Conservation (phyloP, 2,329 filamentous ascomycete species). For the Aquanectria penicillioides region DNA sequence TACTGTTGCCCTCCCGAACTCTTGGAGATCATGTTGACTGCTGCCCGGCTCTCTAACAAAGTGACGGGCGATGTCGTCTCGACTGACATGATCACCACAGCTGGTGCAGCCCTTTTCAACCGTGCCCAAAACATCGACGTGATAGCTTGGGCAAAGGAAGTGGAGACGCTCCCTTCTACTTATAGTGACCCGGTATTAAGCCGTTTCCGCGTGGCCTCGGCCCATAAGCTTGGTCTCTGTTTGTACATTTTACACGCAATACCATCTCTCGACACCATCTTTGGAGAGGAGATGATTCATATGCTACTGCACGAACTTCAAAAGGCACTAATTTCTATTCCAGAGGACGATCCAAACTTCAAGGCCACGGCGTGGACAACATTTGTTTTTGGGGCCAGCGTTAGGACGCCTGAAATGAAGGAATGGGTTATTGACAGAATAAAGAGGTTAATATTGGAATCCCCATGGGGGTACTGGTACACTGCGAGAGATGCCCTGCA, state of each 20-base stretch:
- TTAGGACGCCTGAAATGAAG: conserved; percentile 52
- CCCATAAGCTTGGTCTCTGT: conserved; percentile 56
- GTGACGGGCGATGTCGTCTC: conserved; percentile 40
- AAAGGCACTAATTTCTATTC: conserved; percentile 57
- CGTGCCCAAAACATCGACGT: conserved; percentile 54
- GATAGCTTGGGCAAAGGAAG: conserved; percentile 51
- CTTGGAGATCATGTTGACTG: conserved; percentile 55
- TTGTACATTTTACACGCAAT: conserved; percentile 57
- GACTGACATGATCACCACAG: conserved; percentile 42
- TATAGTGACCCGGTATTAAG: conserved; percentile 48
- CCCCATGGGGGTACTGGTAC: conserved; percentile 60
- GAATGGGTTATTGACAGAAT: conserved; percentile 61
- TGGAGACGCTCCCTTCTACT: conserved; percentile 47
- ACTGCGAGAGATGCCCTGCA: conserved; percentile 58
- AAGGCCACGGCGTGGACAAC: conserved; percentile 68
- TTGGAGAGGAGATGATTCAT: conserved; percentile 43
- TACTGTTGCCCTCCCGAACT: conserved; percentile 58
- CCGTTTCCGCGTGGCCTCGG: conserved; percentile 53
- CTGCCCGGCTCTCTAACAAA: conserved; percentile 52
- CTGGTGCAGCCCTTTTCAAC: conserved; percentile 47
- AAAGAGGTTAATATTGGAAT: conserved; percentile 50
- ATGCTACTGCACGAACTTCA: conserved; percentile 57
- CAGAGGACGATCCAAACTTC: conserved; percentile 60
- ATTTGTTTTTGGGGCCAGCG: conserved; percentile 65
- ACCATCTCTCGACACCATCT: conserved; percentile 38